Evolutionary conservation across 1,284 basidiomycete genomes (phyloP), one percentile per base, ranked within the genome.

Genomic region (Cryptococcus sp.): DNA sequence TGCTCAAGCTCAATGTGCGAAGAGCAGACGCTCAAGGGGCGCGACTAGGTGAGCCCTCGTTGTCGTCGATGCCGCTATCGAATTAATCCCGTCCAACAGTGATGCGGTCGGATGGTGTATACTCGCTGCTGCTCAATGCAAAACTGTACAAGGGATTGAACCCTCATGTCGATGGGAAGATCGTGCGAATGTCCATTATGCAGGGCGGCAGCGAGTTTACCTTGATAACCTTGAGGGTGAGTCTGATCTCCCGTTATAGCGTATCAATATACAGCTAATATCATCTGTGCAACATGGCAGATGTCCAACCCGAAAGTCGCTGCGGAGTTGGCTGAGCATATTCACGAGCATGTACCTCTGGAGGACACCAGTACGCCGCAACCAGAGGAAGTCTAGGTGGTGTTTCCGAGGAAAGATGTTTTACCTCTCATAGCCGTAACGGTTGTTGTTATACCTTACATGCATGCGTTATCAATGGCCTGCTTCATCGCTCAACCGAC

Each of bases 101-200:
- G 41, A 96, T 97, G 93, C 86, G 93, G 57, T 91, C 94, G 66
- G 93, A 97, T 68, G 93, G 92, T 1, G 91, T 95, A 11, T 86
- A 90, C 69, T 83, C 90, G 0, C 79, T 96, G 49, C 80, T 97
- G 55, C 82, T 97, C 54, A 97, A 97, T 70, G 86, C 90, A 42
- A 84, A 87, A 39, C 82, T 97, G 49, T 96, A 95, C 82, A 81
- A 83, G 63, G 92, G 92, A 20, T 93, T 95, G 90, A 83, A 83
- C 52, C 89, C 87, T 76, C 82, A 83, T 62, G 75, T 77, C 47
- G 89, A 69, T 85, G 89, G 57, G 86, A 92, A 79, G 89, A 91
- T 90, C 77, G 76, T 93, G 65, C 82, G 88, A 54, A 87, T 91
- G 76, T 88, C 87, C 66, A 85, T 86, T 25, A 85, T 91, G 53